phyloP scores from a whole-genome alignment of 768 basidiomycete species.

The Psilocybe sp. region DNA sequence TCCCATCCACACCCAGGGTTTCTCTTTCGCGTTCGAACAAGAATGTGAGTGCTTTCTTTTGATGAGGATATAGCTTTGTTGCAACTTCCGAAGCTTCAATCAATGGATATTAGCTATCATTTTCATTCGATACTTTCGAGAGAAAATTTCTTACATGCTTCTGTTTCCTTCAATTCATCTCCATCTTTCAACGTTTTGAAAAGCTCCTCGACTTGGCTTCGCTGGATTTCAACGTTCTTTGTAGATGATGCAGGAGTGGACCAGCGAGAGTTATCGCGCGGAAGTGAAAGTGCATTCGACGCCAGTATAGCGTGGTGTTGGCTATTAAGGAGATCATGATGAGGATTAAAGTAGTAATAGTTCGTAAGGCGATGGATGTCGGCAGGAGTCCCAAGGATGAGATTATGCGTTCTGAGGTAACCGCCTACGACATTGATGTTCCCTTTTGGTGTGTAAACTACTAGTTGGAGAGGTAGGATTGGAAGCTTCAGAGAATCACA shows the following conservation, averaged over 20 bases:
- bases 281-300: slow-evolving; percentile 38
- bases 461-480: slow-evolving; percentile 78
- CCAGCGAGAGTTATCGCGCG: slow-evolving; percentile 48
- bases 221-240: slow-evolving; percentile 87
- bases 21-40: slow-evolving; percentile 85
- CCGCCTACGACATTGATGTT: slow-evolving; percentile 83
- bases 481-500: slow-evolving; percentile 51
- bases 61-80: slow-evolving; percentile 92
- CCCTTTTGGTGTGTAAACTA: slow-evolving; percentile 92
- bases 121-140: slow-evolving; percentile 8
- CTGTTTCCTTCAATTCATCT: slow-evolving; percentile 82
- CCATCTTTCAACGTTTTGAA: slow-evolving; percentile 88
- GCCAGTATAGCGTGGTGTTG: slow-evolving; percentile 41
- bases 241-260: slow-evolving; percentile 46
- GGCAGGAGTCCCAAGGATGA: slow-evolving; percentile 81
- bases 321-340: slow-evolving; percentile 76
- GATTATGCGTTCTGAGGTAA: slow-evolving; percentile 62
- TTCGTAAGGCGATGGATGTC: slow-evolving; percentile 58
- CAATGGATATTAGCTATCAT: slow-evolving; percentile 8
- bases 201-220: slow-evolving; percentile 90
- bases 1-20: slow-evolving; percentile 52
- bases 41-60: slow-evolving; percentile 97
- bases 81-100: slow-evolving; percentile 64
- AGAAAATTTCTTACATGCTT: slow-evolving; percentile 59
- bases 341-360: slow-evolving; percentile 83